Conservation (phyloP, 805 yeast species). For the Wickerhamomyces rabaulensis region DNA sequence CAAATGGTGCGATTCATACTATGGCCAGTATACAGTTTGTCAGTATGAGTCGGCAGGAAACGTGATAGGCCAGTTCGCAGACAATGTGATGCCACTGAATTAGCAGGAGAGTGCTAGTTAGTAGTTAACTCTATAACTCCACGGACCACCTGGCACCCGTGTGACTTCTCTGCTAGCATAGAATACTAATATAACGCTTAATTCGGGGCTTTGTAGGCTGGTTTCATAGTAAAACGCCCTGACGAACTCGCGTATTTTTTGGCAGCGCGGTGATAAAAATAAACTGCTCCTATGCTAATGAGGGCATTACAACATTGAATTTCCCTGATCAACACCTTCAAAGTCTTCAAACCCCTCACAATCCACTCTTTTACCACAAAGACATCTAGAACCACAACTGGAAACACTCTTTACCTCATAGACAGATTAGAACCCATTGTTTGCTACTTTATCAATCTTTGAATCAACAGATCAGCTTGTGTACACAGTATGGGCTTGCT, state of each 20-base stretch:
- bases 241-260: too few species aligned
- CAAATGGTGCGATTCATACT: conserved; percentile 46
- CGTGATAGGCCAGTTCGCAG: conserved; percentile 35
- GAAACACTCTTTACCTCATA: neutral
- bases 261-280: neutral
- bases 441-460: neutral
- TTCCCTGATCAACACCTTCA: neutral
- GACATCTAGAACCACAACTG: neutral
- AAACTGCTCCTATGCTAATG: neutral
- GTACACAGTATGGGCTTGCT: conserved; percentile 19
- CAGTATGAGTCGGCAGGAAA: conserved; percentile 69
- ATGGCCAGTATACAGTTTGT: conserved; percentile 61
- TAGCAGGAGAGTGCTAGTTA: neutral
- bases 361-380: neutral
- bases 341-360: neutral
- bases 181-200: neutral
- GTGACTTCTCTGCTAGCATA: too few species aligned
- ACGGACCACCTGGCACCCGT: too few species aligned
- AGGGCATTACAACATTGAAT: too few species aligned
- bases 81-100: conserved; percentile 28
- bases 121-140: neutral
- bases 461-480: neutral
- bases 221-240: neutral
- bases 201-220: neutral
- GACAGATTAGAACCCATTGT: neutral